A percentile compares a stretch with the other conserved stretches of the same genome.
These are phyloP conservation scores for Ogataea nonfermentans DNA, from an alignment of 805 yeast genomes.

Conservation along the genomic window DNA sequence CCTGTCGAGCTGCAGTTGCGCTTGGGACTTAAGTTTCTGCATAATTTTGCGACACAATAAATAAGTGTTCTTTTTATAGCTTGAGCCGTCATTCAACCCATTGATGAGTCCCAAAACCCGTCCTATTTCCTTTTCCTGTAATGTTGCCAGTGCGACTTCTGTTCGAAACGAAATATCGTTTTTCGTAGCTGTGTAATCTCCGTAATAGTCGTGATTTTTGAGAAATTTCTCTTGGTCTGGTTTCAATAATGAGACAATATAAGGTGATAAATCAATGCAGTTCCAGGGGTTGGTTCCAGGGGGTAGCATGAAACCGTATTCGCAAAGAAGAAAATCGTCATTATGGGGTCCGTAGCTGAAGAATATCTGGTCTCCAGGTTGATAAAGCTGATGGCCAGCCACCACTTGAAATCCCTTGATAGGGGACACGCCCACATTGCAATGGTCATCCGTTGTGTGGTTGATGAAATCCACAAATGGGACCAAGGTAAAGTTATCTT, in stretches of 20 bases:
- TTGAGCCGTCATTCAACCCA: slow-evolving; percentile 49
- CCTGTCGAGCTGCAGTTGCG: slow-evolving; percentile 2
- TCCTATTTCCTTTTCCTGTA: slow-evolving; percentile 39
- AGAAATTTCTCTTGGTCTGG: slow-evolving; percentile 45
- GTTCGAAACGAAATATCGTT: slow-evolving; percentile 67
- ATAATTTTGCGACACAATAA: slow-evolving; percentile 36
- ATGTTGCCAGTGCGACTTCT: slow-evolving; percentile 67
- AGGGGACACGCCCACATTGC: slow-evolving; percentile 45
- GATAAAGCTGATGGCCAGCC: slow-evolving; percentile 34
- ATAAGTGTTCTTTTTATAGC: slow-evolving; percentile 35
- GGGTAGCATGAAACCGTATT: slow-evolving; percentile 75
- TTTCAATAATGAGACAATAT: slow-evolving; percentile 37
- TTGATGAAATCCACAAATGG: slow-evolving; percentile 89
- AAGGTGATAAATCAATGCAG: slow-evolving; percentile 57
- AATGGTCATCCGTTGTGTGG: slow-evolving; percentile 56
- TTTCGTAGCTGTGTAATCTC: slow-evolving; percentile 64
- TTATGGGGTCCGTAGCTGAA: slow-evolving; percentile 88
- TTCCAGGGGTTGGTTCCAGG: slow-evolving; percentile 57
- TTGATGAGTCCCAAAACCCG: slow-evolving; percentile 39
- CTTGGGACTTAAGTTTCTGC: slow-evolving; percentile 18
- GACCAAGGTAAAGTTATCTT: slow-evolving; percentile 82
- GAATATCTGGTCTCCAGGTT: slow-evolving; percentile 53
- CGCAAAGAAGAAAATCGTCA: slow-evolving; percentile 76
- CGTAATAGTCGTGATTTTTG: slow-evolving; percentile 54
- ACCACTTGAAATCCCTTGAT: slow-evolving; percentile 52